These are phyloP conservation scores for Hypoxylon crocopeplum DNA, from an alignment of 495 filamentous ascomycete species.

Conservation along the genomic window DNA sequence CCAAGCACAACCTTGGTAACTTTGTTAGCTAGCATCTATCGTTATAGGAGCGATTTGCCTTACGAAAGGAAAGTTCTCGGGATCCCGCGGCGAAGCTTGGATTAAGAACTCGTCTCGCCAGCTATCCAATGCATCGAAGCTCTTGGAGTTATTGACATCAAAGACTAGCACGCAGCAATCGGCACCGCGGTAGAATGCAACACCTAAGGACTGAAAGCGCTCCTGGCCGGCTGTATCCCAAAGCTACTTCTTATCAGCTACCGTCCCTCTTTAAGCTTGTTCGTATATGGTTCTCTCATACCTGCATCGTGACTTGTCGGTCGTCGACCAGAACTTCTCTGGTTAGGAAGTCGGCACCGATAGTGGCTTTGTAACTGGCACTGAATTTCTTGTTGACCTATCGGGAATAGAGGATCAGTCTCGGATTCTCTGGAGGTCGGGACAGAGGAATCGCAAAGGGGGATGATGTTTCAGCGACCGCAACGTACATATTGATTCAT, in stretches of 20 bases:
- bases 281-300: constrained; percentile 49
- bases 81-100: constrained; percentile 94
- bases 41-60: constrained; percentile 39
- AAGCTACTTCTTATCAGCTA: constrained; percentile 63
- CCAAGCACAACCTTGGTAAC: constrained; percentile 65
- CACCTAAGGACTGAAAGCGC: constrained; percentile 95
- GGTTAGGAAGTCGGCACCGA: constrained; percentile 97
- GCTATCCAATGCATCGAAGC: constrained; percentile 96
- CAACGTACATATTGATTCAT: constrained; percentile 99
- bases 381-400: constrained; percentile 99
- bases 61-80: constrained; percentile 98
- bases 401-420: constrained; percentile 13
- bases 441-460: background rate
- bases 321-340: constrained; percentile 98
- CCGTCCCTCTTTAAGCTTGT: background rate
- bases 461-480: constrained; percentile 5
- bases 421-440: background rate
- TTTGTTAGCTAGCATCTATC: constrained; percentile 12
- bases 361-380: constrained; percentile 98
- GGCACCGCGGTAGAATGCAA: constrained; percentile 97
- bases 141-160: constrained; percentile 99
- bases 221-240: constrained; percentile 99
- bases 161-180: constrained; percentile 99
- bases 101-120: constrained; percentile 99
- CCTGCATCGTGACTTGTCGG: constrained; percentile 97